These are phyloP conservation scores for Paramarasmius palmivorus DNA, from an alignment of 1,284 basidiomycete genomes.

Conservation along the genomic window DNA sequence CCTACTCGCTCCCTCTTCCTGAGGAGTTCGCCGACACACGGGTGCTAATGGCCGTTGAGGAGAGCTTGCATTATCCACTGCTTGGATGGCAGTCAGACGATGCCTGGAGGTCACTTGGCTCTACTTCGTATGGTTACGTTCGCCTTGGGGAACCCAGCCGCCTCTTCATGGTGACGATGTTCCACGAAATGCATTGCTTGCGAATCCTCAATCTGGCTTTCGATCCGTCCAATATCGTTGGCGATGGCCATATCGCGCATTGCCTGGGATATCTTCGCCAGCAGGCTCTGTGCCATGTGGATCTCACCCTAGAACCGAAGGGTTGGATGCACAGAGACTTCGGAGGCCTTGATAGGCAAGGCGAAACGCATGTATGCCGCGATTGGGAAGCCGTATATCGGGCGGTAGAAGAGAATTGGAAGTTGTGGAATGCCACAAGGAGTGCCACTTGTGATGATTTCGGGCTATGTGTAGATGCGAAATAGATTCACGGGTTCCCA, in stretches of 20 bases:
- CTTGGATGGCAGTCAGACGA: conserved; percentile 16
- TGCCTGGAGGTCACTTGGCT: conserved; percentile 19
- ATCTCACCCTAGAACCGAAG: conserved; percentile 27
- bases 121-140: conserved; percentile 18
- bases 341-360: background rate
- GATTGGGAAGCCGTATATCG: conserved; percentile 19
- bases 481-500: no score
- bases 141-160: conserved; percentile 24
- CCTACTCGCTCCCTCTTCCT: conserved; percentile 3
- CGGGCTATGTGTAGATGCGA: no score
- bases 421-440: conserved; percentile 17
- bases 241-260: conserved; percentile 25
- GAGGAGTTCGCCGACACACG: background rate
- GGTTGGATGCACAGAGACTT: conserved; percentile 10
- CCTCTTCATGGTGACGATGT: conserved; percentile 30
- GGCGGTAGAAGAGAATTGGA: conserved; percentile 36
- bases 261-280: conserved; percentile 33
- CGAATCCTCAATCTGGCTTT: conserved; percentile 26
- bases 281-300: conserved; percentile 27
- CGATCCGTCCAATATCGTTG: conserved; percentile 16
- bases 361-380: conserved; percentile 14
- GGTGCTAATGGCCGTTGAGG: conserved; percentile 19
- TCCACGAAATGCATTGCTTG: conserved; percentile 33
- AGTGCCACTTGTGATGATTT: no score
- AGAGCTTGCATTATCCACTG: conserved; percentile 19